Percentiles rank a stretch among this genome's conserved stretches.
These are phyloP conservation scores for Boechera divaricarpa DNA, from an alignment of 345 rosid species.

Conservation along the genomic window DNA sequence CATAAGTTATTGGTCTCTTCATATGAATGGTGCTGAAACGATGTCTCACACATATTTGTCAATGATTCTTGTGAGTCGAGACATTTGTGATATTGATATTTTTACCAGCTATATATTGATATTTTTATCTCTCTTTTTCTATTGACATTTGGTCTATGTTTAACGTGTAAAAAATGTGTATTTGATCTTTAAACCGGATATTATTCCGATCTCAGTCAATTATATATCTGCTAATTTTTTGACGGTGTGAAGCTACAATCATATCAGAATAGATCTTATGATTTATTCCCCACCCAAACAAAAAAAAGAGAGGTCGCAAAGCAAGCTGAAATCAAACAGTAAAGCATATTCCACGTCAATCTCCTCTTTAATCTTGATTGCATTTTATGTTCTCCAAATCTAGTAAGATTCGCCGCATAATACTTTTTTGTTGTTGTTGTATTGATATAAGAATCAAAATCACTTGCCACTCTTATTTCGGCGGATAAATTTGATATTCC, in stretches of 20 bases:
- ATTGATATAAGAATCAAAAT: constrained; percentile 20
- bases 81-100: too few relatives aligned
- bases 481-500: constrained; percentile 32
- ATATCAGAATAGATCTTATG: constrained; percentile 27
- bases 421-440: background rate
- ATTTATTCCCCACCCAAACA: constrained; percentile 12
- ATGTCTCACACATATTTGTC: too few relatives aligned
- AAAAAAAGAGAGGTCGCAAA: constrained; percentile 25
- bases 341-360: constrained; percentile 44
- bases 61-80: background rate
- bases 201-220: constrained; percentile 24
- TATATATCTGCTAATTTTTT: constrained; percentile 4
- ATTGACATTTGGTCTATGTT: background rate
- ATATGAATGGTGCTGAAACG: too few relatives aligned
- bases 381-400: constrained; percentile 45
- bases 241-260: constrained; percentile 31
- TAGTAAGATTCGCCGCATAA: constrained; percentile 26
- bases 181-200: constrained; percentile 15
- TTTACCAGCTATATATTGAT: background rate
- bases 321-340: constrained; percentile 20
- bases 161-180: background rate
- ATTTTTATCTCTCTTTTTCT: constrained; percentile 4
- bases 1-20: too few relatives aligned
- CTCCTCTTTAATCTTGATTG: constrained; percentile 32
- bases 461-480: constrained; percentile 4